Evolutionary conservation across 2,329 filamentous ascomycete genomes (phyloP).

Genomic region (Myriosclerotinia curreyana): DNA sequence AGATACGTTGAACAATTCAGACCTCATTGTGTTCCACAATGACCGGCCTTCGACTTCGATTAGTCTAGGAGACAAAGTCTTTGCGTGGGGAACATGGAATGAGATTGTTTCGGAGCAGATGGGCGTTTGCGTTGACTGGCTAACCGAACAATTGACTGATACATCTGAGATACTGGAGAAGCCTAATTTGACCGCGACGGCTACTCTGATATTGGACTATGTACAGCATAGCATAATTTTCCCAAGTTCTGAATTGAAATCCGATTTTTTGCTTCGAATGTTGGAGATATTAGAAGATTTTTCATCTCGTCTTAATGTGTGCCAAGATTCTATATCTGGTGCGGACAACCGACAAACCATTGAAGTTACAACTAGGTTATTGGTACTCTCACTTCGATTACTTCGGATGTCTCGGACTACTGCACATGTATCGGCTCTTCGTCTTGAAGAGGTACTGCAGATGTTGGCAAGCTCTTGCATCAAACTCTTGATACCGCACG

Average conservation of each 20-base stretch:
- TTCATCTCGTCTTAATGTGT: conserved; percentile 25
- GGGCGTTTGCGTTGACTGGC: conserved; percentile 58
- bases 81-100: conserved; percentile 58
- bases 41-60: conserved; percentile 43
- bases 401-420: conserved; percentile 44
- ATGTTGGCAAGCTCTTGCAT: conserved; percentile 43
- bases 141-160: conserved; percentile 46
- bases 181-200: conserved; percentile 23
- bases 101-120: conserved; percentile 58
- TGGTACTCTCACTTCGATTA: conserved; percentile 43
- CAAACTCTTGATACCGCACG: conserved; percentile 44
- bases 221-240: conserved; percentile 34
- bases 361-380: conserved; percentile 28
- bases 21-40: conserved; percentile 28
- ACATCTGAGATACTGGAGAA: conserved; percentile 1
- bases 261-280: conserved; percentile 35
- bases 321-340: not conserved
- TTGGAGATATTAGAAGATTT: conserved; percentile 35
- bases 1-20: conserved; percentile 36
- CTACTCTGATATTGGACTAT: conserved; percentile 35
- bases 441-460: conserved; percentile 50
- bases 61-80: conserved; percentile 47
- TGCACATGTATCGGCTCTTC: conserved; percentile 33
- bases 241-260: conserved; percentile 21
- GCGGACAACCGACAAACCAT: conserved; percentile 19